Evolutionary conservation across 257 asterid genomes (phyloP).

Genomic region (Solanum microdontum): DNA sequence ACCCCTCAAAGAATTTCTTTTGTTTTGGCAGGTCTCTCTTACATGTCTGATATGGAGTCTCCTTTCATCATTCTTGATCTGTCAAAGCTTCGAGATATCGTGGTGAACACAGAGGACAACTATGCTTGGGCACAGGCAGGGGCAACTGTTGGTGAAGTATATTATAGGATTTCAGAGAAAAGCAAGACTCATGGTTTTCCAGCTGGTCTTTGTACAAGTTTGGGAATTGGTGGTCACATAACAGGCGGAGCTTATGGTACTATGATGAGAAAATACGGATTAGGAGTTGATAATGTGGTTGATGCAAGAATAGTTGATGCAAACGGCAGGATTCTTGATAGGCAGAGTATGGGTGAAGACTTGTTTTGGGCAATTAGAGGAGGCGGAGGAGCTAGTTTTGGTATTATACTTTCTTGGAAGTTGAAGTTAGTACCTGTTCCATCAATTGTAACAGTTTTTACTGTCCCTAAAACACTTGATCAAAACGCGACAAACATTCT

Average conservation of each 20-base stretch:
- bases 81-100: neutral
- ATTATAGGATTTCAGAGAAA: neutral
- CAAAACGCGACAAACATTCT: constrained; percentile 38
- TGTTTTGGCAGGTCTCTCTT: constrained; percentile 2
- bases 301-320: neutral
- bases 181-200: neutral
- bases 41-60: neutral
- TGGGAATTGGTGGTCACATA: neutral
- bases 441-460: constrained; percentile 37
- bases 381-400: neutral
- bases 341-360: neutral
- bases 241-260: neutral
- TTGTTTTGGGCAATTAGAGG: neutral
- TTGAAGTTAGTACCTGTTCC: constrained; percentile 46
- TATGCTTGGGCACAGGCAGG: neutral
- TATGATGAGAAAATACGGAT: neutral
- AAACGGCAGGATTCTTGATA: neutral
- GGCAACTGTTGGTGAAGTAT: neutral
- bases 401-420: constrained; percentile 48
- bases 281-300: neutral
- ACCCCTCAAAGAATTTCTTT: neutral
- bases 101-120: neutral
- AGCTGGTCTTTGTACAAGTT: neutral
- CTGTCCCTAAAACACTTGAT: constrained; percentile 39
- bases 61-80: neutral